Base-by-base conservation (phyloP, 164 flowering plant species). In the Litsea cubeba region DNA sequence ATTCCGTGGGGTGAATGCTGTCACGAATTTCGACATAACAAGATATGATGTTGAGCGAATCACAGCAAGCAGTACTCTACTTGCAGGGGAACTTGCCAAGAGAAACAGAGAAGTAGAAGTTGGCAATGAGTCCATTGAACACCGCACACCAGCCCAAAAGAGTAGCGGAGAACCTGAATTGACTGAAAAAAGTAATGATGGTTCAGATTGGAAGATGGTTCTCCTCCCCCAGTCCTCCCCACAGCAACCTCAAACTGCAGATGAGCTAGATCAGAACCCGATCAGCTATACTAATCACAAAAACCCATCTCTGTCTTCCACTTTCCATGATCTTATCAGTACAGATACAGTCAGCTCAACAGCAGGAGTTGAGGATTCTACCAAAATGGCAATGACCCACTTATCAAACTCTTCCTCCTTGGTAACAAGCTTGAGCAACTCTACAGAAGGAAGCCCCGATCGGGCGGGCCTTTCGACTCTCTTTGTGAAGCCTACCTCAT, bases 371-470 rank as follows among this genome's bases (percentile, higher is more conserved):
- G 85, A 80, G 22, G 87, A 85, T 23, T 75, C 84, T 10, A 71
- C 67, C 40, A 84, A 78, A 66, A 62, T 71, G 3, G 80, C 79
- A 24, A 54, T 20, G 30, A 49, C 78, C n/a, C 87, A 85, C 50
- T 79, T 83, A 22, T 88, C 90, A 1, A 85, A 87, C 68, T 78
- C 88, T 0, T 86, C 94, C 0, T 90, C 97, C 2, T 62, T 88
- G 68, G 91, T 87, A 3, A 85, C 94, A 3, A 91, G 92, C 72
- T 65, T 91, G 77, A 79, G 84, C 79, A 87, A 89, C 78, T 88
- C 95, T 14, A 85, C 95, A 30, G 92, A 90, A 77, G 90, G 80
- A 1, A 89, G 91, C 77, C 93, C 92, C 0, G 97, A 89, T 63
- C 88, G 81, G 65, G 70, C 50, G 11, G 81, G 85, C 12, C 26